These are phyloP conservation scores for Lipomyces oligophaga DNA, from an alignment of 805 yeast genomes.

Conservation along the genomic window DNA sequence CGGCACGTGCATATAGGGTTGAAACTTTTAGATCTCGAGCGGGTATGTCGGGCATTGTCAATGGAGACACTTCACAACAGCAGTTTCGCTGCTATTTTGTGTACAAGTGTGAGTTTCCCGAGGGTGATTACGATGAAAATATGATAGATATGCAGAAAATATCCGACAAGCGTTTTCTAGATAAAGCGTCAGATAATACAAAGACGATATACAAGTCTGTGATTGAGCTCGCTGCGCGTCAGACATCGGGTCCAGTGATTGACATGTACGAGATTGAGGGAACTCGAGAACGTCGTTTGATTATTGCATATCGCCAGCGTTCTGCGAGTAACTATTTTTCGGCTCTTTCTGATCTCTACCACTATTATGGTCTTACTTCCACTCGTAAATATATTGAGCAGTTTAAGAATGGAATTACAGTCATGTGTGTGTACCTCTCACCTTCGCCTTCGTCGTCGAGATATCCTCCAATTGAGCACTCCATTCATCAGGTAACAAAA, in stretches of 20 bases:
- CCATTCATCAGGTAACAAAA: conserved; percentile 83
- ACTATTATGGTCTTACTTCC: conserved; percentile 78
- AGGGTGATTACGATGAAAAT: conserved; percentile 35
- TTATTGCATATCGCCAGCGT: conserved; percentile 81
- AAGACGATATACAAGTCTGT: conserved; percentile 71
- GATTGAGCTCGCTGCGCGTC: conserved; percentile 56
- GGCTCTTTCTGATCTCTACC: conserved; percentile 79
- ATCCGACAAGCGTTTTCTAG: conserved; percentile 73
- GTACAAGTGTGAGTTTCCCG: conserved; percentile 61
- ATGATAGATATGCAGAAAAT: conserved; percentile 59
- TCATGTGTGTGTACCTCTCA: conserved; percentile 79
- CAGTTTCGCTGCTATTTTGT: conserved; percentile 73
- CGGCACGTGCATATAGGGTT: conserved; percentile 54
- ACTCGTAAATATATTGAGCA: conserved; percentile 92
- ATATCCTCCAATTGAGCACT: conserved; percentile 57
- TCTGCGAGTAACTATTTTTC: conserved; percentile 83
- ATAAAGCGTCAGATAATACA: conserved; percentile 75
- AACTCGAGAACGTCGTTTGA: conserved; percentile 76
- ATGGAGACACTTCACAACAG: conserved; percentile 42
- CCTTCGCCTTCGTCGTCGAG: conserved; percentile 42
- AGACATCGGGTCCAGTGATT: conserved; percentile 71
- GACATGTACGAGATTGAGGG: conserved; percentile 78
- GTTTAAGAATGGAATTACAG: conserved; percentile 81
- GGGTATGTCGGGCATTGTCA: conserved; percentile 44
- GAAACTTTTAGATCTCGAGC: conserved; percentile 70